Evolutionary conservation across 2,329 filamentous ascomycete species (phyloP).

Genomic region (Mariannaea sp.): DNA sequence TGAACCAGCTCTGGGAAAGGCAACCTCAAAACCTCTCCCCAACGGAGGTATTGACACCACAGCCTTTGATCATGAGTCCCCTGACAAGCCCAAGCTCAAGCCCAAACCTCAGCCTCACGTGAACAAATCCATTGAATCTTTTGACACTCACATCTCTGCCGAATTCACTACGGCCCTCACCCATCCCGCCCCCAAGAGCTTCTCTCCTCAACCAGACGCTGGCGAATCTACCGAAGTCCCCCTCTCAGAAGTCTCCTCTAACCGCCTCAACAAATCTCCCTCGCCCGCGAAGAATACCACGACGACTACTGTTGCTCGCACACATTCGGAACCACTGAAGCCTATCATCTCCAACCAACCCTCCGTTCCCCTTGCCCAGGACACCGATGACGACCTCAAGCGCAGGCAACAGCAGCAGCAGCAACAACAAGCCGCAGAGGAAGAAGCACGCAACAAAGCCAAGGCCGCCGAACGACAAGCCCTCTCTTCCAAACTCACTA

Average conservation of each 20-base stretch:
- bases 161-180: conserved; percentile 51
- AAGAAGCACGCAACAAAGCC: conserved; percentile 37
- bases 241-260: conserved; percentile 48
- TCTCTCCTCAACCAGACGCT: conserved; percentile 29
- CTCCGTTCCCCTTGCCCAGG: neutral
- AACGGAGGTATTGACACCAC: conserved; percentile 25
- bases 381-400: neutral
- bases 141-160: conserved; percentile 40
- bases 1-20: conserved; percentile 20
- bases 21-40: conserved; percentile 21
- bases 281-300: conserved; percentile 39
- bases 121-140: conserved; percentile 6
- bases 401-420: conserved; percentile 12
- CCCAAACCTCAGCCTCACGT: conserved; percentile 7
- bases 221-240: conserved; percentile 30
- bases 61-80: conserved; percentile 45
- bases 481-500: conserved; percentile 50
- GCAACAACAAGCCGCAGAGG: conserved; percentile 15
- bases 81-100: conserved; percentile 26
- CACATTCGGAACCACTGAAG: conserved; percentile 48
- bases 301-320: conserved; percentile 22
- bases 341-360: neutral
- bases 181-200: conserved; percentile 40
- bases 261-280: conserved; percentile 49
- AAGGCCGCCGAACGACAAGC: conserved; percentile 47